Conservation (phyloP, 208 protist species). For the Crithidia acanthocephali region DNA sequence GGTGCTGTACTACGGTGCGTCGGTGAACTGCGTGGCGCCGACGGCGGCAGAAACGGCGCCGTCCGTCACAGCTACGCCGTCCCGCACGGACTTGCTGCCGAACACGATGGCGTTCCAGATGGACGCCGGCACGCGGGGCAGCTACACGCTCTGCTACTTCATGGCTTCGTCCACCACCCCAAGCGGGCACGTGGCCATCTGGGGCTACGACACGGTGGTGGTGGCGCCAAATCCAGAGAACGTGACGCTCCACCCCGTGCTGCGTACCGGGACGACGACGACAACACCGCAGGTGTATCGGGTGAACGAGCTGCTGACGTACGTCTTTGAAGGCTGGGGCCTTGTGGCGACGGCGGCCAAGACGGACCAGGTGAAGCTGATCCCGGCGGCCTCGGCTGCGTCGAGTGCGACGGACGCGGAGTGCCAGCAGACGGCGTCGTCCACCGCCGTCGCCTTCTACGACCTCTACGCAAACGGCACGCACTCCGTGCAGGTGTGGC, state of each 20-base stretch:
- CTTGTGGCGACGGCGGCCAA: constrained; percentile 47
- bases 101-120: constrained; percentile 69
- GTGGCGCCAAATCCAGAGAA: constrained; percentile 62
- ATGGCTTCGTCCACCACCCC: constrained; percentile 28
- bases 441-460: constrained; percentile 35
- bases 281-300: constrained; percentile 12
- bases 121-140: constrained; percentile 63
- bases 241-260: constrained; percentile 43
- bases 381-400: constrained; percentile 30
- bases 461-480: constrained; percentile 78
- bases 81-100: constrained; percentile 66
- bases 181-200: constrained; percentile 53
- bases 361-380: constrained; percentile 63
- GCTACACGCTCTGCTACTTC: constrained; percentile 79
- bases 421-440: constrained; percentile 31
- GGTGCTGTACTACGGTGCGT: constrained; percentile 60
- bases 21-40: constrained; percentile 57
- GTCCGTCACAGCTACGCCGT: constrained; percentile 53
- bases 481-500: constrained; percentile 58
- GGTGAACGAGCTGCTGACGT: constrained; percentile 54
- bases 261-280: neutral
- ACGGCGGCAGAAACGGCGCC: constrained; percentile 32
- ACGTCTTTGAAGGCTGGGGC: constrained; percentile 81
- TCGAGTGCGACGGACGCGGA: constrained; percentile 22
- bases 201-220: constrained; percentile 72